Evolutionary conservation across 495 filamentous ascomycete genomes (phyloP), one percentile per base, ranked within the genome.

Genomic region (Penicillium argentinense): DNA sequence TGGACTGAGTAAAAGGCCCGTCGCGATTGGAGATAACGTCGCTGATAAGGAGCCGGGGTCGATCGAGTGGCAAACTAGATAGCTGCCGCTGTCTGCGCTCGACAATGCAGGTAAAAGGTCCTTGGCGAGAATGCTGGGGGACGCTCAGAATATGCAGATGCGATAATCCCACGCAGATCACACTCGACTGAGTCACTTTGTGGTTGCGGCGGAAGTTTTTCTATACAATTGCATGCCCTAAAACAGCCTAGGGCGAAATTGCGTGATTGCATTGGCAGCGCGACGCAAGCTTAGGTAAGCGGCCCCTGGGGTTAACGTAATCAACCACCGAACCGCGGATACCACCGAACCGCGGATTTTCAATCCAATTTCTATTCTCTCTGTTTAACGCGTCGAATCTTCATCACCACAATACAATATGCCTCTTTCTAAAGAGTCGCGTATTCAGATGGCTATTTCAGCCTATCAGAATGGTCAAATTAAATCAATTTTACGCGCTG

Each of bases 11-110:
- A 58, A 63, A 48, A 49, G 53, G 32, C 18, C 42, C 33, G 44
- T 54, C 44, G 29, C 49, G 47, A 57, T 63, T 53, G 56, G 53
- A 47, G 56, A 63, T 62, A 59, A 57, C 16, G 33, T 32, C 16
- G 16, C 49, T 45, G 60, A 63, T 63, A 63, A 59, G 56, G 43
- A 30, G 21, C 25, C 11, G 32, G 17, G 33, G 33, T 36, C 12
- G 29, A 33, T 33, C 29, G n/a, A 36, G 33, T 36, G 17, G 3
- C 33, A 19, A 22, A 36, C 7, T 1, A 18, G 21, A 36, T 18
- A n/a, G n/a, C n/a, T n/a, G n/a, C n/a, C n/a, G n/a, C n/a, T n/a
- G n/a, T n/a, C n/a, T n/a, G n/a, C n/a, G n/a, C n/a, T n/a, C n/a
- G n/a, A n/a, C n/a, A n/a, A n/a, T n/a, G n/a, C n/a, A n/a, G n/a